phyloP scores from a whole-genome alignment of 768 basidiomycete species.

The Pleurotus eryngii region DNA sequence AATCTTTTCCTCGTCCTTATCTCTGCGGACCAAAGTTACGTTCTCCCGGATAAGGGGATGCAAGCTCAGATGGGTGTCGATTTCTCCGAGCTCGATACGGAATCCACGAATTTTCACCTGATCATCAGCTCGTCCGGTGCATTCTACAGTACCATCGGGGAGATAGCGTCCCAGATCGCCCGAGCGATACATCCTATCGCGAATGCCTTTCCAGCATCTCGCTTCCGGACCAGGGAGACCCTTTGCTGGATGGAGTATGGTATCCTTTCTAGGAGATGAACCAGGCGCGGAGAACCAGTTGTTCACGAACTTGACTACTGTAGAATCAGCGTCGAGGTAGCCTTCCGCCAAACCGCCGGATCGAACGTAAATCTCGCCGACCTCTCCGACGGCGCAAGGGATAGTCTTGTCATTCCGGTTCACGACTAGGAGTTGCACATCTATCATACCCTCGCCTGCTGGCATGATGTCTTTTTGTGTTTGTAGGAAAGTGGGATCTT shows the following conservation, averaged over 20 bases:
- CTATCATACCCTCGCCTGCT: constrained; percentile 95
- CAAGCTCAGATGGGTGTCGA: constrained; percentile 92
- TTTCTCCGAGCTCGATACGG: constrained; percentile 97
- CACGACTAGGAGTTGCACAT: constrained; percentile 95
- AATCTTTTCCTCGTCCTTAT: constrained; percentile 99
- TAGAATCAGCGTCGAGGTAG: constrained; percentile 81
- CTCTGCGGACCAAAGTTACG: constrained; percentile 91
- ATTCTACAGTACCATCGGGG: constrained; percentile 91
- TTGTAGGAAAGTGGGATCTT: constrained; percentile 86
- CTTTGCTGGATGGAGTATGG: constrained; percentile 57
- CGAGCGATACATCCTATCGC: constrained; percentile 96
- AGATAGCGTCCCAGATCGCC: constrained; percentile 95
- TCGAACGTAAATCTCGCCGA: constrained; percentile 98
- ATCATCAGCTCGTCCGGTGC: constrained; percentile 95
- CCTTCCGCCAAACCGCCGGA: constrained; percentile 95
- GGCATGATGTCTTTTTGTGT: constrained; percentile 98
- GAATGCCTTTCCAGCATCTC: constrained; percentile 87
- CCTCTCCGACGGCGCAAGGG: constrained; percentile 91
- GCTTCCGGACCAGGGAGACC: constrained; percentile 69
- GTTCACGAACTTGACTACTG: constrained; percentile 84
- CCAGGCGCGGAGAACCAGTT: constrained; percentile 80
- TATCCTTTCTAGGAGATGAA: constrained; percentile 57
- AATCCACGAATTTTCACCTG: constrained; percentile 99
- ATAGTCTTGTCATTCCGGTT: constrained; percentile 83
- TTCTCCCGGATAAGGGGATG: constrained; percentile 96